Evolutionary conservation across 2,329 filamentous ascomycete genomes (phyloP).

Genomic region (Nemania sp.): DNA sequence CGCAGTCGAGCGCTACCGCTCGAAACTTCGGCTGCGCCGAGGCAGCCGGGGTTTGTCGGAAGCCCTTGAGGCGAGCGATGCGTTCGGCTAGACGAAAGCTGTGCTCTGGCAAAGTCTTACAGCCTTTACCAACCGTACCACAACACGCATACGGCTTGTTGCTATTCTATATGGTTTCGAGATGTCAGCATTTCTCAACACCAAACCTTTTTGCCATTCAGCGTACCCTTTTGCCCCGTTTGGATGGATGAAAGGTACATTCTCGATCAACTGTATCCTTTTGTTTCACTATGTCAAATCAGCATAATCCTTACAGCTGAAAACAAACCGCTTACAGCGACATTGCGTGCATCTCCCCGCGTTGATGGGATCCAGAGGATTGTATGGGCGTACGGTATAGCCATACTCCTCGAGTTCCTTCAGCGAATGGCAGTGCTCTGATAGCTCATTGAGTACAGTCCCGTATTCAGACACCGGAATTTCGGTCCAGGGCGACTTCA

Average conservation of each 20-base stretch:
- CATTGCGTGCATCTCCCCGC: neutral
- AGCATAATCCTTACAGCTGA: neutral
- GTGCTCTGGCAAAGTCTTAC: conserved; percentile 6
- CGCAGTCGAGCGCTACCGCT: conserved; percentile 2
- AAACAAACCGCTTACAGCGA: neutral
- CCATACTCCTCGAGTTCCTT: neutral
- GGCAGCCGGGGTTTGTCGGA: conserved; percentile 3
- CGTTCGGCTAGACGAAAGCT: neutral
- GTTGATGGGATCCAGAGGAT: neutral
- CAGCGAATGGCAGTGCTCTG: conserved; percentile 4
- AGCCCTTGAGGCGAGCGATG: neutral
- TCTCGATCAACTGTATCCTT: neutral
- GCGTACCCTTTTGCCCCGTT: conserved; percentile 5
- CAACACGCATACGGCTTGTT: conserved; percentile 8
- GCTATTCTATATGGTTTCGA: neutral
- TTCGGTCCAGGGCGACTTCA: neutral
- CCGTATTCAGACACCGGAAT: neutral
- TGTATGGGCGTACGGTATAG: conserved; percentile 6
- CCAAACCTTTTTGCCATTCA: neutral
- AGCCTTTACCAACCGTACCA: neutral
- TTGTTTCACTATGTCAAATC: neutral
- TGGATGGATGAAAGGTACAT: conserved; percentile 5
- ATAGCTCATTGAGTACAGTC: conserved; percentile 3
- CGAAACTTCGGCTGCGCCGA: conserved; percentile 7
- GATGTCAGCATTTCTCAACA: neutral